Percentiles rank a stretch among this genome's conserved stretches.
Evolutionary conservation across 441 rosid species (phyloP).

Genomic region (Corymbia calophylla): DNA sequence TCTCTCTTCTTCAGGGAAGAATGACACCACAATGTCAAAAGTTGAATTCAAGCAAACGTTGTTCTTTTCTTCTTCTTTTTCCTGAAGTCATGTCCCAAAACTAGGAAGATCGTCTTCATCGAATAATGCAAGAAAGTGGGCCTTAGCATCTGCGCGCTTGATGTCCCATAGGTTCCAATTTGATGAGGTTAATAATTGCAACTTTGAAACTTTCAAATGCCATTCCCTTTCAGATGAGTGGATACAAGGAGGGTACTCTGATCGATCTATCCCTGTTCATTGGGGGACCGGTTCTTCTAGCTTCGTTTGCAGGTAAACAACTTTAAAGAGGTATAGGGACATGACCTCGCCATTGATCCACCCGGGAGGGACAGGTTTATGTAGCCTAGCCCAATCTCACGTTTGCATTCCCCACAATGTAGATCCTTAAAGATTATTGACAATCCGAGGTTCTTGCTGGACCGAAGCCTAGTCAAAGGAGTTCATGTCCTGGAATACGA

Average conservation of each 20-base stretch:
- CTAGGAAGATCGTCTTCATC: neutral
- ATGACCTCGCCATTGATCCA: neutral
- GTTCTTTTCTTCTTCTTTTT: neutral
- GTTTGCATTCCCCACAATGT: neutral
- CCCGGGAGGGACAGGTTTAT: neutral
- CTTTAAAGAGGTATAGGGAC: neutral
- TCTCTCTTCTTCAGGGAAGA: neutral
- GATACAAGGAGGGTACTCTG: neutral
- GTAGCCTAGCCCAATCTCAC: neutral
- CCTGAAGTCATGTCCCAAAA: neutral
- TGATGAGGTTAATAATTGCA: neutral
- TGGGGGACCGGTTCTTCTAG: neutral
- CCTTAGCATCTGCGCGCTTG: neutral
- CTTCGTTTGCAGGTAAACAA: neutral
- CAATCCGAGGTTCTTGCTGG: neutral
- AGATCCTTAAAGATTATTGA: neutral
- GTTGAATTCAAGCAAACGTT: neutral
- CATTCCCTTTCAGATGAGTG: neutral
- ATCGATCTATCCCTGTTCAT: neutral
- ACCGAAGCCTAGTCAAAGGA: neutral
- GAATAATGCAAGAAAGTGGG: neutral
- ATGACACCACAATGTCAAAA: neutral
- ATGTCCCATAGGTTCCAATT: neutral
- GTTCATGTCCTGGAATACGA: neutral
- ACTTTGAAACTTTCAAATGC: neutral